Evolutionary conservation across 805 yeast genomes (phyloP), one percentile per base, ranked within the genome.

Genomic region (Starmerella cellae): DNA sequence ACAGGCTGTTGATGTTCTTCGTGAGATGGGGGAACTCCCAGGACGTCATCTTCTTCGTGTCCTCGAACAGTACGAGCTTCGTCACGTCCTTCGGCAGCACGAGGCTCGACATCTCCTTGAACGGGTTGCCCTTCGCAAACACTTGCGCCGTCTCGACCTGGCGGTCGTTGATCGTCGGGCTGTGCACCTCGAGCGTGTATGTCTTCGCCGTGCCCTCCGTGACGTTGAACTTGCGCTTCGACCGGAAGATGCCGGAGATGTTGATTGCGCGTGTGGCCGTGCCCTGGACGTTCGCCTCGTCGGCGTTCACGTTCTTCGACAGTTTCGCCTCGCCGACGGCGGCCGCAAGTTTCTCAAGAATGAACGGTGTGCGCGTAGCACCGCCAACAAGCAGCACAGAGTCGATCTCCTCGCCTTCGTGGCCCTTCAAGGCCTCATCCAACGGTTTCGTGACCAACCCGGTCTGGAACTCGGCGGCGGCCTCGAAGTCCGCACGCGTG

Each of bases 251-350:
- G 31, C 75, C 70, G n/a, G 84, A 74, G 30, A 83, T 65, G 37
- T 75, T 68, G 32, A 84, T 79, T 18, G 91, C 97, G 50, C 85
- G 72, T 30, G 81, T 65, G n/a, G 95, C 75, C 2, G 93, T 75
- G 38, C 98, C 98, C 53, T 82, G 69, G 13, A 83, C 95, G 40
- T 83, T 83, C 35, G 96, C 77, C 64, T 91, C 98, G 61, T 91
- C 98, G 0, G 98, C 91, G 60, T 91, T 91, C 35, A 91, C 93
- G 39, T 79, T 82, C 60, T 79, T 84, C 19, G 94, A 70, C 31
- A 87, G 67, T 30, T 42, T 49, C 28, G 38, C 27, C 2, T 74
- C 78, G 17, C 73, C 74, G 1, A 79, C 83, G 33, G 78, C 63
- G 16, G 37, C 41, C 17, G 42, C 39, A 35, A 75, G 64, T 2